Conservation (phyloP, 2,329 filamentous ascomycete genomes). For the Alternaria gaisen region DNA sequence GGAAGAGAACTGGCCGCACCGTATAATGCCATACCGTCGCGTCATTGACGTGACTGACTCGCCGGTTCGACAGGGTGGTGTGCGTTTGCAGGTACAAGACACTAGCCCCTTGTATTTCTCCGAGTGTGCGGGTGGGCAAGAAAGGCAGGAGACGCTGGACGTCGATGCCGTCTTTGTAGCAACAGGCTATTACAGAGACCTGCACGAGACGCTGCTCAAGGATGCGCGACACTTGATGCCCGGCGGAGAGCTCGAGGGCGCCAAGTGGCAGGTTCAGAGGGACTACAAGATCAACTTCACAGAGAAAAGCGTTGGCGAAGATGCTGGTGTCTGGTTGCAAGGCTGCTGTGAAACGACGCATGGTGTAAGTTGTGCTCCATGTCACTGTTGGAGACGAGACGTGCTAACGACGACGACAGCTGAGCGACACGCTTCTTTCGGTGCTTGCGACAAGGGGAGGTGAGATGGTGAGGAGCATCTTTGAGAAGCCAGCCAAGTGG, state of each 20-base stretch:
- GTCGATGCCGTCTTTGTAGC: conserved; percentile 86
- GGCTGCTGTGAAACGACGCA: conserved; percentile 94
- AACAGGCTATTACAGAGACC: conserved; percentile 82
- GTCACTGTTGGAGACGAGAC: not conserved
- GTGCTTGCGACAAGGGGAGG: conserved; percentile 78
- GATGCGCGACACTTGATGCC: conserved; percentile 72
- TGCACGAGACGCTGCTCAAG: conserved; percentile 79
- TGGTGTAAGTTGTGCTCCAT: conserved; percentile 70
- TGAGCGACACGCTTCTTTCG: conserved; percentile 84
- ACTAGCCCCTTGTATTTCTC: conserved; percentile 50
- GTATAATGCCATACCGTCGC: conserved; percentile 75
- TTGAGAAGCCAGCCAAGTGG: conserved; percentile 56
- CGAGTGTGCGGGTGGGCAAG: conserved; percentile 49
- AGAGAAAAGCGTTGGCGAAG: conserved; percentile 70
- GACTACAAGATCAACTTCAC: conserved; percentile 82
- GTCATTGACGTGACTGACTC: conserved; percentile 69
- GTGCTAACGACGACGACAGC: conserved; percentile 53
- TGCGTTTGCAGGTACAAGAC: conserved; percentile 63
- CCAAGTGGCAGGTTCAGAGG: conserved; percentile 73
- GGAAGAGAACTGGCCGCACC: conserved; percentile 80
- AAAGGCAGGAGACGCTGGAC: conserved; percentile 68
- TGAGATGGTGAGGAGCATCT: conserved; percentile 80
- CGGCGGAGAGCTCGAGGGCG: conserved; percentile 51
- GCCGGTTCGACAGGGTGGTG: conserved; percentile 39
- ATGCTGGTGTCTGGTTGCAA: conserved; percentile 88